These are phyloP conservation scores for Xerophyta viscosa DNA, from an alignment of 106 monocot genomes.

Conservation along the genomic window DNA sequence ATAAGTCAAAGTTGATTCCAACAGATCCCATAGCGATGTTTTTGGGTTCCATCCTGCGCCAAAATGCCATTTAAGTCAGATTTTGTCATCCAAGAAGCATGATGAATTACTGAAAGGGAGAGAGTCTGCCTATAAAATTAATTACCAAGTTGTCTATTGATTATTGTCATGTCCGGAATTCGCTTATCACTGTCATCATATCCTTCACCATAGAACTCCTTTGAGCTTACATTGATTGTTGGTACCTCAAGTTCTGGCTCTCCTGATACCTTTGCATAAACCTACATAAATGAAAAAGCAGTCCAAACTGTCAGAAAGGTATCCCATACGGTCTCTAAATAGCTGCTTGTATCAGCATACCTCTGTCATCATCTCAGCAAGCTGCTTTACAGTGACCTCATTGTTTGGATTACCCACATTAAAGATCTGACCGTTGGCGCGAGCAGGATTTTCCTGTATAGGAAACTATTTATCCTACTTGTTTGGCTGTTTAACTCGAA, in stretches of 20 bases:
- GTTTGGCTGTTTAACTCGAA: too few species aligned
- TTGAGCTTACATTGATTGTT: slow-evolving; percentile 56
- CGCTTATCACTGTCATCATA: slow-evolving; percentile 72
- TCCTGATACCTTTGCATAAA: slow-evolving; percentile 55
- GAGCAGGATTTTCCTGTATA: slow-evolving; percentile 59
- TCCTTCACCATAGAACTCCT: slow-evolving; percentile 69
- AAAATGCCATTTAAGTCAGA: too few species aligned
- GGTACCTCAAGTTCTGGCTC: slow-evolving; percentile 39
- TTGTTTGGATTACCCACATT: slow-evolving; percentile 75
- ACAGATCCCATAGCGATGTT: slow-evolving; percentile 53
- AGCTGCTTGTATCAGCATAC: slow-evolving; percentile 12
- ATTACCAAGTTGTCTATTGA: slow-evolving; percentile 72
- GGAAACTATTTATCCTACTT: not conserved
- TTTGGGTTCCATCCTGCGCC: slow-evolving; percentile 60
- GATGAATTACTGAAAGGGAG: too few species aligned
- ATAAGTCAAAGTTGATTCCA: slow-evolving; percentile 70
- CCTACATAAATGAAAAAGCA: slow-evolving; percentile 16
- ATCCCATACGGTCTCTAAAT: not conserved
- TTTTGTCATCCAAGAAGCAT: too few species aligned
- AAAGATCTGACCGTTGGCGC: slow-evolving; percentile 58
- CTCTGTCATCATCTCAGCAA: slow-evolving; percentile 64
- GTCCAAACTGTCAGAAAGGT: not conserved
- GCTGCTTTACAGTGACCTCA: slow-evolving; percentile 64
- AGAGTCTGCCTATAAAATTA: too few species aligned
- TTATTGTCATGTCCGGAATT: slow-evolving; percentile 79